A percentile compares a stretch with the other conserved stretches of the same genome.
Evolutionary conservation across 176 grass and related monocot genomes (phyloP).

Genomic region (Triticum monococcum): DNA sequence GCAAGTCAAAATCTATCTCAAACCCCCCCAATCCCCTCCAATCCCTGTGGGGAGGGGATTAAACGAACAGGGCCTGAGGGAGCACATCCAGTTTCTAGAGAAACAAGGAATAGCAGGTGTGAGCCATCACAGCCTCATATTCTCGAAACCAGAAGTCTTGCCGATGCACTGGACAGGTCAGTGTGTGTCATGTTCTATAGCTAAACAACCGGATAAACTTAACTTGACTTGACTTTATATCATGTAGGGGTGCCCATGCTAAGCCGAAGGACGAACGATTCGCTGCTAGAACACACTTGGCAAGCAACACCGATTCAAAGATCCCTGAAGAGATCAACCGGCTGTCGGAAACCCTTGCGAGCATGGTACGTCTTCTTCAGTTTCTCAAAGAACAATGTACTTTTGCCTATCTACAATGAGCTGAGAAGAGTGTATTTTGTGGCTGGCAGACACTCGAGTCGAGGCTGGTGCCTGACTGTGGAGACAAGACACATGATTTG

Average conservation of each 20-base stretch:
- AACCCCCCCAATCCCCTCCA: too few species aligned
- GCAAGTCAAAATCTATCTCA: too few species aligned
- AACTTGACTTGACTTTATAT: neutral
- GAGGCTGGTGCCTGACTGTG: neutral
- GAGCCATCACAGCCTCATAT: conserved; percentile 88
- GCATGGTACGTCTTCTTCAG: neutral
- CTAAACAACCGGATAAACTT: neutral
- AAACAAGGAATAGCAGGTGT: conserved; percentile 79
- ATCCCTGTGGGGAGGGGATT: too few species aligned
- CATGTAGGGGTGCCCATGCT: neutral
- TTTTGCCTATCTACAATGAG: neutral
- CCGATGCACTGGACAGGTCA: conserved; percentile 46
- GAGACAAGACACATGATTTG: neutral
- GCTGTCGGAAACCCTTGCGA: neutral
- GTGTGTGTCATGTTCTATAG: neutral
- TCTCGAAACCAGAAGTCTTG: conserved; percentile 47
- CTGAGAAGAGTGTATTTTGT: neutral
- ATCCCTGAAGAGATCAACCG: neutral
- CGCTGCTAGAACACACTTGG: neutral
- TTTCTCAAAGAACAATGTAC: neutral
- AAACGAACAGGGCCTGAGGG: too few species aligned
- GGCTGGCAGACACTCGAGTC: conserved; percentile 5
- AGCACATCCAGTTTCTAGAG: conserved; percentile 34
- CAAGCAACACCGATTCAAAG: neutral
- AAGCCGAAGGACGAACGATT: neutral